phyloP scores from a whole-genome alignment of 106 monocot genomes.

The Dendrobium catenatum region DNA sequence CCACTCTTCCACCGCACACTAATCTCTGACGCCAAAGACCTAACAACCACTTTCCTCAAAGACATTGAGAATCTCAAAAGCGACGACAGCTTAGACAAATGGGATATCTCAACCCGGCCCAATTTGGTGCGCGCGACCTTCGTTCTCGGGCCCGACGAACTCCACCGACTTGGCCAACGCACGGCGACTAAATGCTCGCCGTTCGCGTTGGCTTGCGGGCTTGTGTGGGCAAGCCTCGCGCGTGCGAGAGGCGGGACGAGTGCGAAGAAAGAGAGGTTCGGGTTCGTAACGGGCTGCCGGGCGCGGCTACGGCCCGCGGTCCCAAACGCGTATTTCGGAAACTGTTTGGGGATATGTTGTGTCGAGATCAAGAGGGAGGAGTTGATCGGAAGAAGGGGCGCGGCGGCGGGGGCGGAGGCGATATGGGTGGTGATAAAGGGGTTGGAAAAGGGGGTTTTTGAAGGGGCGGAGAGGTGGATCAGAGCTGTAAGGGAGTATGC shows the following conservation, averaged over 20 bases:
- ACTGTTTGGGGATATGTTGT: conserved; percentile 24
- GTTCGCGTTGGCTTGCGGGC: conserved; percentile 17
- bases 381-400: neutral
- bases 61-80: neutral
- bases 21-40: conserved; percentile 9
- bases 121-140: conserved; percentile 8
- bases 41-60: conserved; percentile 6
- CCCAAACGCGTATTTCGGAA: conserved; percentile 32
- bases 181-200: conserved; percentile 12
- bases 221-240: conserved; percentile 21
- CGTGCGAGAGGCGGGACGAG: neutral
- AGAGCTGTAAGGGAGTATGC: neutral
- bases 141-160: neutral
- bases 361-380: conserved; percentile 18
- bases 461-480: conserved; percentile 3
- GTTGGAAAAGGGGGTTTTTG: conserved; percentile 20
- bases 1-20: conserved; percentile 15
- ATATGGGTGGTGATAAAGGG: conserved; percentile 12
- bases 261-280: conserved; percentile 11
- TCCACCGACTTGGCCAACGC: conserved; percentile 1
- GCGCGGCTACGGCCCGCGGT: conserved; percentile 11
- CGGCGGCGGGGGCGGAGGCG: conserved; percentile 12
- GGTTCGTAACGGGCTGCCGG: conserved; percentile 28
- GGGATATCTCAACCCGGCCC: neutral
- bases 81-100: neutral